These are phyloP conservation scores for Fusarium domesticum DNA, from an alignment of 2,329 filamentous ascomycete genomes.

Conservation along the genomic window DNA sequence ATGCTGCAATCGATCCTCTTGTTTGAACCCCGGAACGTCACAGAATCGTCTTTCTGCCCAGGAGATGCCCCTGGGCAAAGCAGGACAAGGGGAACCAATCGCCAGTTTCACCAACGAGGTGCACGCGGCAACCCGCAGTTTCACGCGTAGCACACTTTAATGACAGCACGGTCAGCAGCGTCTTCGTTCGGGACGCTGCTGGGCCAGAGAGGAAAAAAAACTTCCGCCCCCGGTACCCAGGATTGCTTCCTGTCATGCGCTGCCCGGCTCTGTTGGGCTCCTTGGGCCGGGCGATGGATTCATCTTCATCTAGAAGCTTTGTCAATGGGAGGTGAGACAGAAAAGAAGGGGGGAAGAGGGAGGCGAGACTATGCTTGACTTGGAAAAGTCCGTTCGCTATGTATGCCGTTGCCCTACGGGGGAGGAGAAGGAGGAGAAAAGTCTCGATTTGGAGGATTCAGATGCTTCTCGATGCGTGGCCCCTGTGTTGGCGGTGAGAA, in stretches of 20 bases:
- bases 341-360: slow-evolving; percentile 3
- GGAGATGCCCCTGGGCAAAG: slow-evolving; percentile 7
- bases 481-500: not conserved
- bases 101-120: slow-evolving; percentile 9
- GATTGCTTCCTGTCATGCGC: slow-evolving; percentile 12
- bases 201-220: slow-evolving; percentile 11
- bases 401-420: slow-evolving; percentile 2
- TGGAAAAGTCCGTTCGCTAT: slow-evolving; percentile 5
- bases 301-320: slow-evolving; percentile 2
- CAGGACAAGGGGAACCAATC: slow-evolving; percentile 16
- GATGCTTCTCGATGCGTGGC: slow-evolving; percentile 9
- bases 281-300: slow-evolving; percentile 4
- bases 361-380: slow-evolving; percentile 11
- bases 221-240: slow-evolving; percentile 20
- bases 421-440: not conserved
- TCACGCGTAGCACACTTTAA: slow-evolving; percentile 21
- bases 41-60: slow-evolving; percentile 8
- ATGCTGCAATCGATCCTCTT: not conserved
- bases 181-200: slow-evolving; percentile 20
- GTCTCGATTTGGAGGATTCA: slow-evolving; percentile 6
- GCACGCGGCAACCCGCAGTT: slow-evolving; percentile 14
- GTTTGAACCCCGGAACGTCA: slow-evolving; percentile 15
- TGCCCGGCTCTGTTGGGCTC: slow-evolving; percentile 8
- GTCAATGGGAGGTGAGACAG: slow-evolving; percentile 2
- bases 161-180: slow-evolving; percentile 25